phyloP scores from a whole-genome alignment of 495 filamentous ascomycete species.

The Penicillium flavigenum region DNA sequence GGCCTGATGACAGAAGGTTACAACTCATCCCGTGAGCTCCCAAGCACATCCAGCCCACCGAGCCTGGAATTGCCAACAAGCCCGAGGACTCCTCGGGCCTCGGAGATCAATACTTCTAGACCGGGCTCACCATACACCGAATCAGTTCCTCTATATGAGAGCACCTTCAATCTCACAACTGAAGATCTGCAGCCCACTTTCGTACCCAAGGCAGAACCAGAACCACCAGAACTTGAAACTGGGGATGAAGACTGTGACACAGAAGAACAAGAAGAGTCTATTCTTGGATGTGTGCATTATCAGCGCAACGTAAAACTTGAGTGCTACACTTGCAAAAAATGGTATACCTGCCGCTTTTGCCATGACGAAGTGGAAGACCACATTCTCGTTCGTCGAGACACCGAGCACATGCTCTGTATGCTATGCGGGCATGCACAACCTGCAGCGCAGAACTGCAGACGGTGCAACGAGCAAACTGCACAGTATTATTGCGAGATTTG shows the following conservation, averaged over 20 bases:
- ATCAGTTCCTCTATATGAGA: conserved; percentile 36
- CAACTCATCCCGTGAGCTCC: conserved; percentile 45
- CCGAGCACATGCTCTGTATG: conserved; percentile 98
- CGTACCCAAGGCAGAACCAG: conserved; percentile 49
- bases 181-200: conserved; percentile 74
- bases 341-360: conserved; percentile 95
- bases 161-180: conserved; percentile 65
- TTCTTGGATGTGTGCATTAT: conserved; percentile 88
- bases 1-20: conserved; percentile 79
- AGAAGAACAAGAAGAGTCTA: conserved; percentile 41
- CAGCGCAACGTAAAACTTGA: conserved; percentile 93
- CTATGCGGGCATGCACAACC: conserved; percentile 83
- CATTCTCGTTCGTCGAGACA: conserved; percentile 73
- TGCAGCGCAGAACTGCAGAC: conserved; percentile 70
- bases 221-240: conserved; percentile 38
- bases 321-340: conserved; percentile 81
- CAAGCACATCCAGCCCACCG: conserved; percentile 34
- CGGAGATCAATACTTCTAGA: conserved; percentile 21
- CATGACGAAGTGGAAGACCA: conserved; percentile 89
- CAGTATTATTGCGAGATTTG: conserved; percentile 93
- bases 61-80: conserved; percentile 38
- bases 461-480: conserved; percentile 76
- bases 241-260: conserved; percentile 43
- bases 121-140: conserved; percentile 31
- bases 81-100: conserved; percentile 32